Conservation (phyloP, 2,329 filamentous ascomycete genomes). For the Aspergillus novoparasiticus region DNA sequence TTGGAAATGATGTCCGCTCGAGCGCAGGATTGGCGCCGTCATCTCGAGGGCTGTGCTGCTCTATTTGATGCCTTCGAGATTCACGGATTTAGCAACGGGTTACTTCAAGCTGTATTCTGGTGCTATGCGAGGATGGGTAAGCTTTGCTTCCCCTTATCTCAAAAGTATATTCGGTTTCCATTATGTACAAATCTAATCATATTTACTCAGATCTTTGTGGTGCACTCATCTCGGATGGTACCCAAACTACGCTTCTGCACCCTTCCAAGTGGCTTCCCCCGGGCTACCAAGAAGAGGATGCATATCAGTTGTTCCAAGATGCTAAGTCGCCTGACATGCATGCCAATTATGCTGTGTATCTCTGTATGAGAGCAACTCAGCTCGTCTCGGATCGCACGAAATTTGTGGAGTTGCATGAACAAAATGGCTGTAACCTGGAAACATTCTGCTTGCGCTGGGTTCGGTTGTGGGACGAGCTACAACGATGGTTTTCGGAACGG, state of each 20-base stretch:
- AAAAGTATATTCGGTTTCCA: not conserved
- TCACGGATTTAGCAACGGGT: conserved; percentile 53
- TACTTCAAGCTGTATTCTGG: conserved; percentile 60
- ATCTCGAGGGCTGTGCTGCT: conserved; percentile 59
- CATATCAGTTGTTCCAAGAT: conserved; percentile 41
- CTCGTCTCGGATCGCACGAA: conserved; percentile 54
- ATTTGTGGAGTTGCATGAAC: conserved; percentile 51
- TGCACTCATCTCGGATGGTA: conserved; percentile 56
- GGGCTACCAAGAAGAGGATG: conserved; percentile 40
- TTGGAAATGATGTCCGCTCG: conserved; percentile 57
- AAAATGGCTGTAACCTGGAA: conserved; percentile 47
- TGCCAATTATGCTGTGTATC: conserved; percentile 62
- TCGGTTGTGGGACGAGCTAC: conserved; percentile 53
- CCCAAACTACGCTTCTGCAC: conserved; percentile 52
- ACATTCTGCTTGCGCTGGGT: conserved; percentile 51
- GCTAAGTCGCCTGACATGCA: conserved; percentile 54
- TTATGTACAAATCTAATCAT: conserved; percentile 6
- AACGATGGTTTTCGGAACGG: conserved; percentile 51
- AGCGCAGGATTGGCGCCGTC: conserved; percentile 56
- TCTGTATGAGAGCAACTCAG: conserved; percentile 56
- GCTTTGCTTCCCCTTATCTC: conserved; percentile 9
- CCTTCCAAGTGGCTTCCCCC: conserved; percentile 53
- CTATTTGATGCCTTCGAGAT: conserved; percentile 56
- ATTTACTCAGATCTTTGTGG: conserved; percentile 53
- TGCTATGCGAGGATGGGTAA: conserved; percentile 60